Evolutionary conservation across 192 early-diverging fungal genomes (phyloP).

Genomic region (Backusella parvicylindrica): DNA sequence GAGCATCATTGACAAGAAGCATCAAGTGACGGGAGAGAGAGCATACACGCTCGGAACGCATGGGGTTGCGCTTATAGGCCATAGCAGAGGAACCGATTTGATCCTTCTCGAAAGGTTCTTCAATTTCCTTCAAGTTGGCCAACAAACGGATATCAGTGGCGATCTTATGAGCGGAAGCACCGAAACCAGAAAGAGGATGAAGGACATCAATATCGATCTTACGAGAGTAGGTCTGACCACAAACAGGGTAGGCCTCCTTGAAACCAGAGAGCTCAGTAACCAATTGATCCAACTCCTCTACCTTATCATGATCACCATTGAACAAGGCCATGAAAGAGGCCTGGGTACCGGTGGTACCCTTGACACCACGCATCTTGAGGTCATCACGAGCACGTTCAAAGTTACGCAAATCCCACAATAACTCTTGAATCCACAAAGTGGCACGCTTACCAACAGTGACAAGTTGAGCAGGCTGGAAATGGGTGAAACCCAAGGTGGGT

Average conservation of each 20-base stretch:
- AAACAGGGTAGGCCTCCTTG: conserved; percentile 80
- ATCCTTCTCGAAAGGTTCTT: conserved; percentile 99
- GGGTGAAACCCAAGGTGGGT: conserved; percentile 97
- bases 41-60: conserved; percentile 97
- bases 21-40: conserved; percentile 93
- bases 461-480: conserved; percentile 98
- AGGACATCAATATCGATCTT: conserved; percentile 96
- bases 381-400: conserved; percentile 84
- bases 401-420: conserved; percentile 95
- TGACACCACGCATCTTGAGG: conserved; percentile 91
- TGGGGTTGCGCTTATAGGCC: conserved; percentile 99
- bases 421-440: conserved; percentile 94
- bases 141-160: conserved; percentile 95
- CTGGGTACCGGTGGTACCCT: conserved; percentile 99
- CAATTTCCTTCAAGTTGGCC: conserved; percentile 96
- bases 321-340: conserved; percentile 96
- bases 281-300: conserved; percentile 85
- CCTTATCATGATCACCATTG: conserved; percentile 90
- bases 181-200: conserved; percentile 83
- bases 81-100: conserved; percentile 98
- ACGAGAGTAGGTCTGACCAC: conserved; percentile 97
- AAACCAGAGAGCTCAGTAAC: conserved; percentile 91
- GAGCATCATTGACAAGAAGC: conserved; percentile 81
- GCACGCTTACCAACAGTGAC: conserved; percentile 98
- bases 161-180: conserved; percentile 95